Evolutionary conservation across 345 rosid genomes (phyloP).

Genomic region (Linum usitatissimum): DNA sequence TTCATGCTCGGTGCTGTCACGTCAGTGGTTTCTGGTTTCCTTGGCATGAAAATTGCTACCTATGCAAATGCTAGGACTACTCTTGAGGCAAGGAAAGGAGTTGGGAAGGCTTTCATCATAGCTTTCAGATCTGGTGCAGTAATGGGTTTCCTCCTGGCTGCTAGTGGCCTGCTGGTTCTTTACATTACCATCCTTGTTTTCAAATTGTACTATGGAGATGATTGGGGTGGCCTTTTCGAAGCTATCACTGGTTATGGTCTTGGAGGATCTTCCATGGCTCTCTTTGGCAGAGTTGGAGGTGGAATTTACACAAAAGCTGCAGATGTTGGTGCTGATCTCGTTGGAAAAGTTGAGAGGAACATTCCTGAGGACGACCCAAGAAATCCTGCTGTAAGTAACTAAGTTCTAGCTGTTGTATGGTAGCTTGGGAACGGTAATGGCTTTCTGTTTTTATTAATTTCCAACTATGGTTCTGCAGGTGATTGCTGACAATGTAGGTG

Average conservation of each 20-base stretch:
- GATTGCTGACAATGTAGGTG: slow-evolving; percentile 65
- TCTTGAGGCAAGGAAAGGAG: slow-evolving; percentile 53
- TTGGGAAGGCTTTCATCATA: slow-evolving; percentile 49
- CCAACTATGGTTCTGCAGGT: slow-evolving; percentile 26
- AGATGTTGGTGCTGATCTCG: slow-evolving; percentile 66
- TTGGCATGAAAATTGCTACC: slow-evolving; percentile 68
- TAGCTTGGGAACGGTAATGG: too few relatives aligned
- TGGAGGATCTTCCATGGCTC: slow-evolving; percentile 63
- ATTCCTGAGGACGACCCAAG: slow-evolving; percentile 64
- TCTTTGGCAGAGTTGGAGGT: slow-evolving; percentile 64
- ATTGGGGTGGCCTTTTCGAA: slow-evolving; percentile 66
- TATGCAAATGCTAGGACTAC: slow-evolving; percentile 67
- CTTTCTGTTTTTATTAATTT: too few relatives aligned
- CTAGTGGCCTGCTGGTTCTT: slow-evolving; percentile 60
- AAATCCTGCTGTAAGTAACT: slow-evolving; percentile 44
- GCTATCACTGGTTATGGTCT: slow-evolving; percentile 66
- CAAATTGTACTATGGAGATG: slow-evolving; percentile 56
- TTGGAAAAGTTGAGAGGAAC: slow-evolving; percentile 53
- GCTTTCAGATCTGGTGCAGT: slow-evolving; percentile 61
- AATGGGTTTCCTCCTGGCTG: slow-evolving; percentile 69
- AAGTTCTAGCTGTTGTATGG: too few relatives aligned
- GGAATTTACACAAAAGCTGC: slow-evolving; percentile 61
- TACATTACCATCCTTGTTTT: slow-evolving; percentile 41
- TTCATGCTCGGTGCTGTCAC: slow-evolving; percentile 63
- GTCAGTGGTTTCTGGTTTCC: slow-evolving; percentile 54